Conservation (phyloP, 345 rosid genomes). For the Camelina neglecta region DNA sequence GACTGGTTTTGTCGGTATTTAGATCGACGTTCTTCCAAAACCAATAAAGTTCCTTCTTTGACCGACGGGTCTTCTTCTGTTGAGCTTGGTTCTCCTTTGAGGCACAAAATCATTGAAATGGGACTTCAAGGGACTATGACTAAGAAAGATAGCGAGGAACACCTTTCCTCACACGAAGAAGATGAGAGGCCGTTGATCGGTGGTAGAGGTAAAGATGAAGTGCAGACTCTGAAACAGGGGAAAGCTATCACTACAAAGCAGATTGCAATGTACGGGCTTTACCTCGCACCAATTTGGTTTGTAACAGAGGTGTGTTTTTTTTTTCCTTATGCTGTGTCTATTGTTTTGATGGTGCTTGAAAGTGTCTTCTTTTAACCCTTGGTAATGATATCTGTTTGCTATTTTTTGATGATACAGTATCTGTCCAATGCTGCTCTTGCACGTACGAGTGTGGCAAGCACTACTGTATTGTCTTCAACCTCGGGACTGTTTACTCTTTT, state of each 20-base stretch:
- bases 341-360: neutral
- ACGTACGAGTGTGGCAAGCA: constrained; percentile 97
- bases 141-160: constrained; percentile 78
- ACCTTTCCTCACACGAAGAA: constrained; percentile 64
- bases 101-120: constrained; percentile 67
- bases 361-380: neutral
- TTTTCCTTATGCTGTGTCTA: neutral
- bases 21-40: constrained; percentile 56
- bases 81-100: constrained; percentile 65
- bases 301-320: constrained; percentile 77
- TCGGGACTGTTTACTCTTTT: constrained; percentile 98
- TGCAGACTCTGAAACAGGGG: constrained; percentile 50
- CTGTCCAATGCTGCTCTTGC: constrained; percentile 98
- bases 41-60: constrained; percentile 52
- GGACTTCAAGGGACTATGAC: constrained; percentile 71
- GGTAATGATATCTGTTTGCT: constrained; percentile 10
- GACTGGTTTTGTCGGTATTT: constrained; percentile 73
- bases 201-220: constrained; percentile 62
- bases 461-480: constrained; percentile 95
- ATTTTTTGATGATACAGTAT: constrained; percentile 58
- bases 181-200: constrained; percentile 70
- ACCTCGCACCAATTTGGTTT: constrained; percentile 99
- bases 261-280: constrained; percentile 80
- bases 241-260: constrained; percentile 68
- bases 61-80: constrained; percentile 52